A percentile compares a stretch with the other conserved stretches of the same genome.
These are phyloP conservation scores for Ramaria rubella DNA, from an alignment of 768 basidiomycete species.

Conservation along the genomic window DNA sequence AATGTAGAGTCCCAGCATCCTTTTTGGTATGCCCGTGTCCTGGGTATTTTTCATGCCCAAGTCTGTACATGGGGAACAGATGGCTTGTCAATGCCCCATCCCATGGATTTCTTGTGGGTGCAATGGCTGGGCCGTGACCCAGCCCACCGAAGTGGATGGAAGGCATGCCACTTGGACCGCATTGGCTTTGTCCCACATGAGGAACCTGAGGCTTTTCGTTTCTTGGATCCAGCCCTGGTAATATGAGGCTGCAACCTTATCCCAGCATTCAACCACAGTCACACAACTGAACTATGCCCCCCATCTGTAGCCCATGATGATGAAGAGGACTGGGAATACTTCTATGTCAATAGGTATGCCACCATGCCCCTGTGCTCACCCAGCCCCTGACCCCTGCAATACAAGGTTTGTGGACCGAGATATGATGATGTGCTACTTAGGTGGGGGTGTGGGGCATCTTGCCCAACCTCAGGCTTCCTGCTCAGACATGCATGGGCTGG, in stretches of 20 bases:
- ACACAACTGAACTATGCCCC: conserved; percentile 13
- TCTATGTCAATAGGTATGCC: conserved; percentile 32
- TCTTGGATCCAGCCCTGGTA: conserved; percentile 37
- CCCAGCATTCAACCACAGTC: conserved; percentile 30
- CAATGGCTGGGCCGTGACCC: conserved; percentile 30
- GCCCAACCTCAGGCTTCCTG: not conserved
- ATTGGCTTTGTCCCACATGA: conserved; percentile 32
- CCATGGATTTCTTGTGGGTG: conserved; percentile 40
- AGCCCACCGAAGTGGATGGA: conserved; percentile 22
- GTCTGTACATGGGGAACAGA: not conserved
- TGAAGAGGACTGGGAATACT: conserved; percentile 28
- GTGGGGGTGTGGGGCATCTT: conserved; percentile 27
- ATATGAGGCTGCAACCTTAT: conserved; percentile 37
- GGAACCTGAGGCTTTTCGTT: conserved; percentile 33
- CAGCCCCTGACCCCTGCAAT: too few relatives aligned
- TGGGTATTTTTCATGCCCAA: conserved; percentile 8
- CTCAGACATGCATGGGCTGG: too few relatives aligned
- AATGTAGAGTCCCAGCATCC: not conserved
- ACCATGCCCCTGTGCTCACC: too few relatives aligned
- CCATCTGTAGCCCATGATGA: conserved; percentile 10
- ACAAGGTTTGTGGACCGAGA: conserved; percentile 35
- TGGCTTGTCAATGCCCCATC: not conserved
- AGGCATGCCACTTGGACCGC: conserved; percentile 25
- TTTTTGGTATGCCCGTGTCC: conserved; percentile 11
- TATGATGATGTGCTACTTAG: conserved; percentile 31